Base-by-base conservation (phyloP, 768 basidiomycete genomes). In the Trametes maxima region DNA sequence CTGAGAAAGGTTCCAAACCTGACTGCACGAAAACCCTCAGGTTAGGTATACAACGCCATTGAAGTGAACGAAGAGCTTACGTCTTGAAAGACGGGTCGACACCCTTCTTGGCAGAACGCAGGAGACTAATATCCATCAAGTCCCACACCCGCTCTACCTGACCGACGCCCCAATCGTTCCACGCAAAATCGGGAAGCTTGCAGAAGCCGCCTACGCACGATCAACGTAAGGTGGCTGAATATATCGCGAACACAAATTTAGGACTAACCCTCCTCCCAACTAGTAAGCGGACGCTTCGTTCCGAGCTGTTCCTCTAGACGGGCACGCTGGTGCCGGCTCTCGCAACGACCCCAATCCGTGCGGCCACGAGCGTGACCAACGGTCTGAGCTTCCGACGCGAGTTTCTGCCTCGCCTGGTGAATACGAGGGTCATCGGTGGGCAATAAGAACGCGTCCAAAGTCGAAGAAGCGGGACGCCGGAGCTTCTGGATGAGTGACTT, bases 71-170 rank as follows among this genome's bases (percentile, higher is more conserved):
- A n/a, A 2, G 5, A 56, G 53, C 87, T 71, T 72, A 95, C 88
- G 93, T 94, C 71, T 96, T 95, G 74, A 88, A 95, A 0, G 84
- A 88, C 0, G 94, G 87, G 69, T 97, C 95, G 21, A 93, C 80
- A 2, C 91, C 93, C 40, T 85, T 82, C 62, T 82, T 83, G 0
- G 94, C 91, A 40, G 90, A 86, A 35, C 94, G 89, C 49, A 98
- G 80, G 28, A 89, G 79, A 70, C 82, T 90, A 65, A 97, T 96
- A 68, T 98, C 95, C 87, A 96, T 89, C 65, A 98, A 74, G 72
- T 98, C 95, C 87, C 93, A 91, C 4, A 98, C 95, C 35, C 95
- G 86, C 70, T 97, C 94, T 19, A 97, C 95, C 72, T 97, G 95
- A 13, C 85, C 84, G n/a, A 85, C 77, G 24, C 88, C 92, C 95